A percentile compares a stretch with the other conserved stretches of the same genome.
Conservation (phyloP, 192 early-diverging fungal genomes). For the Backusella parvicylindrica region DNA sequence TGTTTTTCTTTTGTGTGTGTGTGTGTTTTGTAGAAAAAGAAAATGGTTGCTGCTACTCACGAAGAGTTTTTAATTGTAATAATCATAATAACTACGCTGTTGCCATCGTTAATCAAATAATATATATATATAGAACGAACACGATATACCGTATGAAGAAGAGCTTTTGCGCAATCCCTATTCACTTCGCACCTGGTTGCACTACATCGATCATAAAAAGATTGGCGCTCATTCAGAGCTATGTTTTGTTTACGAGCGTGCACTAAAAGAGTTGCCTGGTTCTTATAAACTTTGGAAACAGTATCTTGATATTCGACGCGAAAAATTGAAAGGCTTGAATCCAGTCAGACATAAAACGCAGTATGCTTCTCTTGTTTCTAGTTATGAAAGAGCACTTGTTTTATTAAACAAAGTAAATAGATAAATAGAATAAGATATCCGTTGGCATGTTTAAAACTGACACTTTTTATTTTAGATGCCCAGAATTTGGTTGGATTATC, state of each 20-base stretch:
- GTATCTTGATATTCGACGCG: slow-evolving; percentile 71
- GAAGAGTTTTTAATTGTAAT: slow-evolving; percentile 11
- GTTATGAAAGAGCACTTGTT: slow-evolving; percentile 87
- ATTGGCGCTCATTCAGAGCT: slow-evolving; percentile 38
- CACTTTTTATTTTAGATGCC: slow-evolving; percentile 64
- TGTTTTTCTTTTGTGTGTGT: neutral
- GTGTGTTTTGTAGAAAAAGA: neutral
- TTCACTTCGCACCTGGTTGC: slow-evolving; percentile 78
- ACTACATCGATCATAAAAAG: slow-evolving; percentile 87
- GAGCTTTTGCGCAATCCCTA: slow-evolving; percentile 65
- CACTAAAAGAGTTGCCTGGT: slow-evolving; percentile 81
- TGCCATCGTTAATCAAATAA: neutral
- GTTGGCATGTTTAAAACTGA: neutral
- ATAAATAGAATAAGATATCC: neutral
- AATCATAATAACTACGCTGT: neutral
- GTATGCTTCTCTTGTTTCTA: slow-evolving; percentile 64
- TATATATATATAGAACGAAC: slow-evolving; percentile 40
- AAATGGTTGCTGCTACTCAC: neutral
- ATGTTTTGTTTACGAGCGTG: slow-evolving; percentile 84
- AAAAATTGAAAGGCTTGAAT: slow-evolving; percentile 45
- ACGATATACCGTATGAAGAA: slow-evolving; percentile 67
- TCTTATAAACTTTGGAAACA: slow-evolving; percentile 96
- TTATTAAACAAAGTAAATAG: slow-evolving; percentile 87
- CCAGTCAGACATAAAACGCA: slow-evolving; percentile 54
- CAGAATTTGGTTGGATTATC: slow-evolving; percentile 85